phyloP scores from a whole-genome alignment of 176 grass and related monocot species.

The Raddia guianensis region DNA sequence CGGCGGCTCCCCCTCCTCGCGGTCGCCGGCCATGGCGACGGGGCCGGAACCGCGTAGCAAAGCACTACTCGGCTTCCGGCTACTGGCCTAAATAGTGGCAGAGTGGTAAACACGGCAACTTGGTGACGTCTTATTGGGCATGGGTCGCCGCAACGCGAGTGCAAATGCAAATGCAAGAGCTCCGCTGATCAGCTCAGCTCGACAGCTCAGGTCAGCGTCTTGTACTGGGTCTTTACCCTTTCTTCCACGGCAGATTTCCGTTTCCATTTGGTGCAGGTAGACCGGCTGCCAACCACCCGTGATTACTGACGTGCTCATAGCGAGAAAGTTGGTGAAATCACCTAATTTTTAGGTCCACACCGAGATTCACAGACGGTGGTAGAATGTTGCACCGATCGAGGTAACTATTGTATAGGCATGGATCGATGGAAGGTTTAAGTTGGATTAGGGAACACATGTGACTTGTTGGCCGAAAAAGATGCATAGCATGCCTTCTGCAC shows the following conservation, averaged over 20 bases:
- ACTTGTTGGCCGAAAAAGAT: too few species aligned
- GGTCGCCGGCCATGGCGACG: conserved; percentile 44
- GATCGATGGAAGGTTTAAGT: neutral
- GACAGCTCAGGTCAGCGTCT: conserved; percentile 24
- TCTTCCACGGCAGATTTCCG: conserved; percentile 39
- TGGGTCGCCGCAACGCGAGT: neutral
- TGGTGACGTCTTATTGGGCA: neutral
- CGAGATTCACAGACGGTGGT: neutral
- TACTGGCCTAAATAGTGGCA: conserved; percentile 23
- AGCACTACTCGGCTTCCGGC: neutral
- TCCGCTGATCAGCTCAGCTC: too few species aligned
- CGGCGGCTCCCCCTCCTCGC: neutral
- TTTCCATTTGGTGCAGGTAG: neutral
- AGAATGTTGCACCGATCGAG: neutral
- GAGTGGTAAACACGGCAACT: conserved; percentile 1
- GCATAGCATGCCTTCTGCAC: too few species aligned
- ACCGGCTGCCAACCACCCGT: conserved; percentile 9
- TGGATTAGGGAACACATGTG: neutral
- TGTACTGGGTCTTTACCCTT: conserved; percentile 29
- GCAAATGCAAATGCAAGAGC: too few species aligned
- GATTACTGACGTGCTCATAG: neutral
- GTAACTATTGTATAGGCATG: neutral
- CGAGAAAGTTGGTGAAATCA: neutral
- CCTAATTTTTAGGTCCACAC: too few species aligned
- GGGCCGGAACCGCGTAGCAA: neutral